Base-by-base conservation (phyloP, 768 basidiomycete genomes). In the Phlegmacium glaucopus region DNA sequence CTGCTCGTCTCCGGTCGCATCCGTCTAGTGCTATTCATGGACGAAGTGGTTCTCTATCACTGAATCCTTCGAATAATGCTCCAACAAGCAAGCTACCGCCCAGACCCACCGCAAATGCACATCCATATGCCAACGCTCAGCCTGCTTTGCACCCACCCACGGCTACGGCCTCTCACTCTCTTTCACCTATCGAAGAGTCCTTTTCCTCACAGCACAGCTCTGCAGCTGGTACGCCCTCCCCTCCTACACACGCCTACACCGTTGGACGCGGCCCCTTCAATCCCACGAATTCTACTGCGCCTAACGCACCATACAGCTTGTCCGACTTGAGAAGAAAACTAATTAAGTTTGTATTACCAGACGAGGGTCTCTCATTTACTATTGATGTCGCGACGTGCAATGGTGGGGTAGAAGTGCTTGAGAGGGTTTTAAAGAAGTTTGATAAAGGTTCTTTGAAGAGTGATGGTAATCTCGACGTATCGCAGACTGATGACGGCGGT, bases 361-460 rank as follows among this genome's bases (percentile, higher is more conserved):
- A 93, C 9, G 92, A 91, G 57, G 84, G 86, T 3, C 78, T 83
- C 37, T 78, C 83, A 4, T 80, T 78, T 46, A 85, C 86, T 1
- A 82, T 98, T 50, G 85, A 94, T 60, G 84, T 93, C 11, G 79
- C 82, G 3, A 82, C 89, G 22, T 94, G 90, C 59, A 74, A 73
- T 1, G 85, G 84, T 22, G 94, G 93, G 8, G 75, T 87, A 2
- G 93, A 98, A 58, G 81, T 97, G 2, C 75, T 98, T 42, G 88
- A 91, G 54, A 84, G 87, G 55, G 94, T 90, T 1, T 71, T 99
- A 52, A 89, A 82, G 62, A 99, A 99, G 66, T 89, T 95, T 55
- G 83, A 83, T 38, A 95, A 93, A 63, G 62, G 77, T 0, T 69
- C 69, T 27, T 53, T 68, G 8, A 73, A 72, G 50, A 70, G 67